Evolutionary conservation across 371 early-diverging fungal genomes (phyloP).

Genomic region (Ecytonucleospora hepatopenaei): DNA sequence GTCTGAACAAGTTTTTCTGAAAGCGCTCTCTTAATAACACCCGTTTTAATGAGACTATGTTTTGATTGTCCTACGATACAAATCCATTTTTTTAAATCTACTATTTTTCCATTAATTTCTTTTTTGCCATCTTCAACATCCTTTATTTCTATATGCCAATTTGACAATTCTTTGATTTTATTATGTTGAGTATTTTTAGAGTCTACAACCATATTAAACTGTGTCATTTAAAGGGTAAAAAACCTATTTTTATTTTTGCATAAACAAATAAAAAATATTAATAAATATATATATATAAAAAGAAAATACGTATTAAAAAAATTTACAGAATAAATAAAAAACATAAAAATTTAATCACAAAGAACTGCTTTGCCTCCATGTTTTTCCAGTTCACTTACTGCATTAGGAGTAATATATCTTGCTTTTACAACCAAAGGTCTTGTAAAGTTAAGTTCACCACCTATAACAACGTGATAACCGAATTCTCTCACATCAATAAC

Average conservation of each 20-base stretch:
- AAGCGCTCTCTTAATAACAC: neutral
- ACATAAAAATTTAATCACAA: slow-evolving; percentile 46
- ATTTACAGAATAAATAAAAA: too few relatives aligned
- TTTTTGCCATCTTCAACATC: neutral
- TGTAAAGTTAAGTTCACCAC: slow-evolving; percentile 68
- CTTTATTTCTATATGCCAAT: neutral
- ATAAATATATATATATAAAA: too few relatives aligned
- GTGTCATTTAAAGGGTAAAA: neutral
- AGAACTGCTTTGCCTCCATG: slow-evolving; percentile 76
- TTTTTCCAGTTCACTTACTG: slow-evolving; percentile 92
- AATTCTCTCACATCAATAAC: slow-evolving; percentile 54
- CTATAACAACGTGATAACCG: slow-evolving; percentile 90
- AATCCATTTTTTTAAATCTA: neutral
- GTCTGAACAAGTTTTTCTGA: neutral
- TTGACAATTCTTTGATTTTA: neutral
- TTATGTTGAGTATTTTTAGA: too few relatives aligned
- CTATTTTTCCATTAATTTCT: neutral
- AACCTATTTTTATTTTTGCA: neutral
- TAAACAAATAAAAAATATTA: too few relatives aligned
- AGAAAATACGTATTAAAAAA: too few relatives aligned
- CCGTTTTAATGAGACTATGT: neutral
- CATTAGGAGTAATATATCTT: slow-evolving; percentile 75
- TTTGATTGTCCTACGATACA: neutral
- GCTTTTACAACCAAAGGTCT: slow-evolving; percentile 92
- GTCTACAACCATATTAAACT: neutral